phyloP scores from a whole-genome alignment of 169 alveolate species.

The Plasmodium sp. region DNA sequence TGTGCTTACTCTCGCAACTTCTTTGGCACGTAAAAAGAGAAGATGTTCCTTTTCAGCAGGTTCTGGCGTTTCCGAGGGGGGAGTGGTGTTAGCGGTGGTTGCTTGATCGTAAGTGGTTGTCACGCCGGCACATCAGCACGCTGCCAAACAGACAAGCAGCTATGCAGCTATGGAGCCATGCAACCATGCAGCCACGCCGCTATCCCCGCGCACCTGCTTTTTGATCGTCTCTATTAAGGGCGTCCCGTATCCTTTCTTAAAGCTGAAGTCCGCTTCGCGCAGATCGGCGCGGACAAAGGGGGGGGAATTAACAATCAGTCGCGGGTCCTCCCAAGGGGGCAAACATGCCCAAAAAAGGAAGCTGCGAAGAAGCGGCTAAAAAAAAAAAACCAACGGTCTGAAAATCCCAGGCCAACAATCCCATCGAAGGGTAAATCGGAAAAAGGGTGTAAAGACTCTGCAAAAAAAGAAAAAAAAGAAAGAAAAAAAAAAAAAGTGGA shows the following conservation, averaged over 20 bases:
- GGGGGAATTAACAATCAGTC: neutral
- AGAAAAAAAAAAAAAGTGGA: neutral
- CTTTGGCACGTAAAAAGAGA: conserved; percentile 85
- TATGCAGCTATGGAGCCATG: neutral
- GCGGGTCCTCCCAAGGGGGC: neutral
- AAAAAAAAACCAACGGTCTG: conserved; percentile 80
- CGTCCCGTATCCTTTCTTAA: conserved; percentile 24
- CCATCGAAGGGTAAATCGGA: conserved; percentile 95
- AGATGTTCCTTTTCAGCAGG: conserved; percentile 87
- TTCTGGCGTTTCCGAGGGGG: conserved; percentile 35
- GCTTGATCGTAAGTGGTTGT: neutral
- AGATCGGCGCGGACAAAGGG: neutral
- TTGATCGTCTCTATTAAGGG: conserved; percentile 86
- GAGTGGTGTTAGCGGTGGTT: neutral
- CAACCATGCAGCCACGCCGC: neutral
- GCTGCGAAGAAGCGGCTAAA: neutral
- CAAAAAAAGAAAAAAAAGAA: neutral
- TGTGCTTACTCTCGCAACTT: conserved; percentile 14
- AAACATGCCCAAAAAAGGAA: neutral
- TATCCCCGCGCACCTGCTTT: conserved; percentile 60
- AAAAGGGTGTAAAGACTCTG: conserved; percentile 90
- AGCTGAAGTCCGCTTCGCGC: conserved; percentile 45
- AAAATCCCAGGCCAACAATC: conserved; percentile 94
- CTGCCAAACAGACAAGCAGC: neutral
- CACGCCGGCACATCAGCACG: neutral